Evolutionary conservation across 208 protist species (phyloP).

Genomic region (Wallacemonas collosoma): DNA sequence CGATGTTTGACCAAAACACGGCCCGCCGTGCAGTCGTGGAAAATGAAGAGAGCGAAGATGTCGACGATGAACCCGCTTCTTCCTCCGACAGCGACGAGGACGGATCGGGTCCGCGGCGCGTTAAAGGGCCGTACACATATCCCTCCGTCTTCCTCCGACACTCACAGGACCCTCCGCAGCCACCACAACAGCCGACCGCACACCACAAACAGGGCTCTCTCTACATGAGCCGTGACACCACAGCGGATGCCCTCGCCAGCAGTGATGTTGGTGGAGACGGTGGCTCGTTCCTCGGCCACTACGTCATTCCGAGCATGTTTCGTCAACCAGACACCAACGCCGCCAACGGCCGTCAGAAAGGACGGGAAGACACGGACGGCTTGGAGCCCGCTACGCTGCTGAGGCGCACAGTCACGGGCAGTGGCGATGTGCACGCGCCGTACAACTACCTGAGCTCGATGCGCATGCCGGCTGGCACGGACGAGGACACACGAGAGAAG

Average conservation of each 20-base stretch:
- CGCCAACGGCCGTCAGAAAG: neutral
- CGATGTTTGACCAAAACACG: neutral
- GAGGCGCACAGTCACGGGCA: neutral
- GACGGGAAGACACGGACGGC: neutral
- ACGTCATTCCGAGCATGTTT: conserved; percentile 14
- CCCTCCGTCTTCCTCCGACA: conserved; percentile 6
- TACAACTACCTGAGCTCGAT: conserved; percentile 14
- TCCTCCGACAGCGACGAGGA: conserved; percentile 8
- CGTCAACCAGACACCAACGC: neutral
- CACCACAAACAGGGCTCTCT: neutral
- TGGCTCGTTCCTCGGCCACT: conserved; percentile 3
- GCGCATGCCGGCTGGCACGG: neutral
- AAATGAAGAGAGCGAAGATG: conserved; percentile 18
- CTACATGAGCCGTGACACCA: neutral
- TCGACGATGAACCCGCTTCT: conserved; percentile 9
- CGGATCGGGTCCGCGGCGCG: neutral
- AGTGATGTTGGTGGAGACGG: neutral
- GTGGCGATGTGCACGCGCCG: conserved; percentile 14
- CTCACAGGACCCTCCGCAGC: conserved; percentile 5
- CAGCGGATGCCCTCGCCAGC: neutral
- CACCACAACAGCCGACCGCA: neutral
- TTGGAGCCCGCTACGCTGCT: conserved; percentile 12
- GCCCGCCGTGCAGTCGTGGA: neutral
- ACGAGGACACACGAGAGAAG: neutral
- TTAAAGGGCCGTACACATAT: neutral